These are phyloP conservation scores for Westerdykella sp. DNA, from an alignment of 2,329 filamentous ascomycete species.

Conservation along the genomic window DNA sequence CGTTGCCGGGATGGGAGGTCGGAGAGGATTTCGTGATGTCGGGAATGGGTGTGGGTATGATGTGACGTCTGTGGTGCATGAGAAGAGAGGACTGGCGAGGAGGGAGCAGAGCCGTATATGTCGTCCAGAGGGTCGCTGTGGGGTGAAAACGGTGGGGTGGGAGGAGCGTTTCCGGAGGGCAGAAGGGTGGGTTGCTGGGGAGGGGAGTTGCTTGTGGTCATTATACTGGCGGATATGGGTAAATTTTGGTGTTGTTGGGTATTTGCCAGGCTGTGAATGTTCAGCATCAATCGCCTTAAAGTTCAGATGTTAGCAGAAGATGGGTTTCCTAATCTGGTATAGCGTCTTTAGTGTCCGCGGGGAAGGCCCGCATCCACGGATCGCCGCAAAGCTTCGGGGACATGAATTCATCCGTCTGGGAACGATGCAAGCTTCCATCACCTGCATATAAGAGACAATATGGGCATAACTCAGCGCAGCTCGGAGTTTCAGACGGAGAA, in stretches of 20 bases:
- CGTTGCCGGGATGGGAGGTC: conserved; percentile 70
- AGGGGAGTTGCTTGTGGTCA: conserved; percentile 22
- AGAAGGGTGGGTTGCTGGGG: conserved; percentile 21
- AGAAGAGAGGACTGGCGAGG: conserved; percentile 28
- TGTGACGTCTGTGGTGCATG: not conserved
- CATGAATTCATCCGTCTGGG: too few species aligned
- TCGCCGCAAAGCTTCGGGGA: too few species aligned
- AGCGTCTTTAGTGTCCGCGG: too few species aligned
- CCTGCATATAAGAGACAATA: too few species aligned
- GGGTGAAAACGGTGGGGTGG: conserved; percentile 20
- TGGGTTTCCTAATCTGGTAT: not conserved
- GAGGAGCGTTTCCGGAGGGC: conserved; percentile 25
- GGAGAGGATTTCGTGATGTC: conserved; percentile 46
- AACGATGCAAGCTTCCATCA: too few species aligned
- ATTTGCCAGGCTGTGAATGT: too few species aligned
- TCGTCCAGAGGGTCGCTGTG: conserved; percentile 39
- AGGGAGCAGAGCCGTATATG: conserved; percentile 42
- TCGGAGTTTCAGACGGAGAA: too few species aligned
- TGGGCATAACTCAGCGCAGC: too few species aligned
- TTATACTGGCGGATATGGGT: not conserved
- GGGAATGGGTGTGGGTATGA: not conserved
- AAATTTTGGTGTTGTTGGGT: too few species aligned
- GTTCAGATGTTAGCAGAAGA: not conserved
- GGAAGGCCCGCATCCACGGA: too few species aligned
- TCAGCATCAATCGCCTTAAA: too few species aligned